Base-by-base conservation (phyloP, 192 early-diverging fungal species). In the Fimicolochytrium jonesii region DNA sequence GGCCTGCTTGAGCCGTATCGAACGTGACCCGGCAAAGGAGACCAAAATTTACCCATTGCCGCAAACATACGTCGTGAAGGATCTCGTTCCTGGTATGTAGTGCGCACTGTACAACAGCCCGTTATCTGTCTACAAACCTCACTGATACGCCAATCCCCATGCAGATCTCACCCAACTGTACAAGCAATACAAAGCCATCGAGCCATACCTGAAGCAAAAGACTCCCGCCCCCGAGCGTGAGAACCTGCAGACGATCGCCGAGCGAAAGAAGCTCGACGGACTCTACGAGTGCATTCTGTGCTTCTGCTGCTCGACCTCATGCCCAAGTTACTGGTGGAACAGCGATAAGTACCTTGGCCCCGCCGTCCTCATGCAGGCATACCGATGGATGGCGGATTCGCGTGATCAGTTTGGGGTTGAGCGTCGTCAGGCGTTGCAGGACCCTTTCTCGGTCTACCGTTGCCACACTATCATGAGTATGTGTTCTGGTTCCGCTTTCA, bases 261-360 rank as follows among this genome's bases (percentile, higher is more conserved):
- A 98, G 52, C 87, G 95, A 51, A 91, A 90, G 83, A 98, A 98
- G 84, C 70, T 82, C 25, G 94, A 97, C 73, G 92, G 94, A 59
- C 81, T 94, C 49, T 94, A 96, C 74, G 94, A 96, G 83, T 94
- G 94, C 78, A 97, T 97, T 73, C 81, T 97, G 50, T 97, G 94
- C 73, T 92, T 92, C 36, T 97, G 94, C 80, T 97, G 94, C 76
- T 95, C 92, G 4, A 97, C 94, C 26, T 87, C 92, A 18, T 97
- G 94, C 80, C 91, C 91, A 28, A 88, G 86, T 63, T 94, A 97
- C 84, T 97, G 92, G 92, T 97, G 94, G 92, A 95, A 96, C 83
- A 80, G 49, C 36, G 78, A 80, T 61, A 72, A 71, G 36, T 98
- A 98, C 74, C 84, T 98, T 23, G 95, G 95, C 49, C 95, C 95